phyloP scores from a whole-genome alignment of 805 yeast genomes.

The Ogataea philodendri region DNA sequence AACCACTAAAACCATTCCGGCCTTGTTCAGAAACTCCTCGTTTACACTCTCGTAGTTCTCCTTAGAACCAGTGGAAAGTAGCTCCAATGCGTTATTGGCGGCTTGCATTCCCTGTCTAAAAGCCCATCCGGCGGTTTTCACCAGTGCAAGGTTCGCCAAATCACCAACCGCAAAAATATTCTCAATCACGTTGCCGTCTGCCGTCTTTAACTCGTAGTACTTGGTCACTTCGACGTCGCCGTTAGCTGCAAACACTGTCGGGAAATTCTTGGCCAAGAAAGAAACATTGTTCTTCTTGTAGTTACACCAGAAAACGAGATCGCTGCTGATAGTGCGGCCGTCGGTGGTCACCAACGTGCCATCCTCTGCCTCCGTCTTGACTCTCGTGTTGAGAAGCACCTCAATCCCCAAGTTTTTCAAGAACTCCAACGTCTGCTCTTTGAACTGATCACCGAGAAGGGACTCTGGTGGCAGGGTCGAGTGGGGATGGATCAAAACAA shows the following conservation, averaged over 20 bases:
- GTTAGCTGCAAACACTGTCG: constrained; percentile 6
- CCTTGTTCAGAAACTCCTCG: constrained; percentile 2
- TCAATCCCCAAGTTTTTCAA: constrained; percentile 11
- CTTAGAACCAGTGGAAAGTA: constrained; percentile 3
- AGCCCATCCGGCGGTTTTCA: constrained; percentile 23
- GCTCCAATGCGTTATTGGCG: constrained; percentile 11
- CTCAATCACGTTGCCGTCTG: constrained; percentile 3
- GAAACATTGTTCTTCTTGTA: constrained; percentile 14
- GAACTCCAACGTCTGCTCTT: constrained; percentile 3
- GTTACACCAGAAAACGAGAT: constrained; percentile 19
- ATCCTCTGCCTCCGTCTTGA: constrained; percentile 9
- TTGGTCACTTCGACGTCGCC: constrained; percentile 16
- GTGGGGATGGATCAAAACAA: constrained; percentile 43
- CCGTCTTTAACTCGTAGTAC: constrained; percentile 8
- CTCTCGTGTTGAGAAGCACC: constrained; percentile 13
- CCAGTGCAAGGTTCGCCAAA: constrained; percentile 12
- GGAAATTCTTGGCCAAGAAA: constrained; percentile 10
- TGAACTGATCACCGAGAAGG: constrained; percentile 11
- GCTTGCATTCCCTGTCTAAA: constrained; percentile 14
- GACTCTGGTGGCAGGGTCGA: constrained; percentile 39
- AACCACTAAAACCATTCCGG: constrained; percentile 16
- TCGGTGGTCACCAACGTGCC: constrained; percentile 8
- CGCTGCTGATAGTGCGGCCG: constrained; percentile 11
- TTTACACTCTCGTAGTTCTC: constrained; percentile 2
- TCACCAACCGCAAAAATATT: constrained; percentile 22